Base-by-base conservation (phyloP, 257 asterid genomes). In the Phtheirospermum japonicum region DNA sequence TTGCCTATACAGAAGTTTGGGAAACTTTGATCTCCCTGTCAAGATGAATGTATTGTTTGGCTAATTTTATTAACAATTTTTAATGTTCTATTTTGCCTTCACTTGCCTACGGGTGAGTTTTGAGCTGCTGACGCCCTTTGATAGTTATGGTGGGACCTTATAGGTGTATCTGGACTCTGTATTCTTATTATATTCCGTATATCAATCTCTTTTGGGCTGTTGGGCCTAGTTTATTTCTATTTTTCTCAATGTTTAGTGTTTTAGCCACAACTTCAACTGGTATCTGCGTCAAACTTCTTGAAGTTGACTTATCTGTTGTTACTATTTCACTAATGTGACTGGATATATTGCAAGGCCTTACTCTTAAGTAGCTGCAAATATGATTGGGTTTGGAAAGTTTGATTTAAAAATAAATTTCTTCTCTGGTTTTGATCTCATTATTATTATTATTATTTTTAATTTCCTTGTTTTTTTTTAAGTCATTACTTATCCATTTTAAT, bases 1-100 rank as follows among this genome's bases (percentile, higher is more conserved):
- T 8, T 60, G 49, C 65, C 14, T 16, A 65, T 52, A 19, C 53
- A 65, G 26, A 50, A 50, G 57, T 50, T 50, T 50, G 57, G 57
- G 57, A 20, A 50, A 20, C 39, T 34, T 56, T 57, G 9, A 67
- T 26, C 60, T 17, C 57, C 46, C 50, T 18, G 17, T 71, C 43
- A 28, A 50, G 57, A 37, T 23, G 0, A 39, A 61, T 40, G 57
- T 53, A 36, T 53, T 69, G 31, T 30, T 52, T 52, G 68, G 13
- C 50, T 31, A 17, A 57, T 10, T 20, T 52, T 42, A 33, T 33
- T 55, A 19, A 16, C 33, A n/a, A n/a, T n/a, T n/a, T 23, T 23
- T 1, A 23, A 23, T 23, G 28, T 23, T 23, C 28, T 23, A 23
- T 23, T 23, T 3, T 23, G 28, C 28, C 28, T 23, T 23, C 28